Evolutionary conservation across 352 stramenopile species (phyloP), one percentile per base, ranked within the genome.

Genomic region (Pilasporangium apinafurcum): DNA sequence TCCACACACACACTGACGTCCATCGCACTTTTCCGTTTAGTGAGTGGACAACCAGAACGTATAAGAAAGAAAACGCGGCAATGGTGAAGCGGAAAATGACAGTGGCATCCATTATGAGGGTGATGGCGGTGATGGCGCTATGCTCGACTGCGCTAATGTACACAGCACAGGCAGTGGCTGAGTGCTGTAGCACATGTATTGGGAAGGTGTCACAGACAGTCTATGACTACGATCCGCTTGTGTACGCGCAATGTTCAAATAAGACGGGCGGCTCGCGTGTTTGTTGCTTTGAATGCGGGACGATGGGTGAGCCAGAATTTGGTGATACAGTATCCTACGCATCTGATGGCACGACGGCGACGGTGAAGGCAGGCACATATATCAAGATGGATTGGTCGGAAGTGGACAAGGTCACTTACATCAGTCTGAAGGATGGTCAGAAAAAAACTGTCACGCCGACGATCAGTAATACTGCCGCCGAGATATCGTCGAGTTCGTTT

Each of bases 251-350:
- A 41, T 88, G 76, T 49, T 29, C 51, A 5, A 53, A 45, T 32
- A 44, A 53, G 5, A 66, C 28, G 21, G 37, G 44, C 25, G 68
- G 72, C 33, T 28, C 20, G 48, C 48, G 48, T 35, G 62, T 86
- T 20, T 88, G 76, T 53, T 88, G 76, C 65, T 88, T 85, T 55
- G 54, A 73, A 37, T 88, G 76, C 60, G 60, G 59, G n/a, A 62
- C 42, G 12, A 39, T 71, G 26, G 67, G 67, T 8, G 51, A 59
- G 18, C 48, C 48, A 28, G 25, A 25, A 22, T 56, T 45, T 22
- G 40, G 39, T 22, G 48, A 56, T 4, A 56, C 48, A n/a, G 43
- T 56, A 31, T 31, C 48, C 39, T 56, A 39, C 27, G 48, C 48
- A 28, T 18, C 9, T 16, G 73, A 88, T 50, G 76, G 76, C 37